A percentile compares a stretch with the other conserved stretches of the same genome.
phyloP scores from a whole-genome alignment of 78 protist genomes.

The Dictyostelium intermedium region DNA sequence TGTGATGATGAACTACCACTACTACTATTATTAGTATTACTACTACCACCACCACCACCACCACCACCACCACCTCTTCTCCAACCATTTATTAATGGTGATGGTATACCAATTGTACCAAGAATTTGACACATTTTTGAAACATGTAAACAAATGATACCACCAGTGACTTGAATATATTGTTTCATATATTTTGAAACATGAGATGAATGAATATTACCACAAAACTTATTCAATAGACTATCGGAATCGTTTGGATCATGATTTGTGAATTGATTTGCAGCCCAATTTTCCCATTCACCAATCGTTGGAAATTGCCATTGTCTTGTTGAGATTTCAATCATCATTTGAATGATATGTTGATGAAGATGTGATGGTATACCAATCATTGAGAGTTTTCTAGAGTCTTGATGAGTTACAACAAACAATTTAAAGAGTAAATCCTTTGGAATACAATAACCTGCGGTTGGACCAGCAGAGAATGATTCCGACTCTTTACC shows the following conservation, averaged over 20 bases:
- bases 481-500: constrained; percentile 50
- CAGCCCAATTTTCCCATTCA: constrained; percentile 80
- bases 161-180: constrained; percentile 48
- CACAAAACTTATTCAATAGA: background rate
- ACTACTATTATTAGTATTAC: too few relatives aligned
- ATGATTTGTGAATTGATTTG: background rate
- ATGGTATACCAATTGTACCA: constrained; percentile 57
- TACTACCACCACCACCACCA: background rate
- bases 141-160: constrained; percentile 30
- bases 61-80: constrained; percentile 13
- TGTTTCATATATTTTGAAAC: background rate
- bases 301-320: background rate
- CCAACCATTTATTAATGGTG: constrained; percentile 19
- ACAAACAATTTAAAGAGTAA: constrained; percentile 69
- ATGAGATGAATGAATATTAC: background rate
- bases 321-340: constrained; percentile 21
- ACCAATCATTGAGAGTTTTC: constrained; percentile 75
- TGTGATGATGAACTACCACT: background rate
- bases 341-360: constrained; percentile 3
- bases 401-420: constrained; percentile 66
- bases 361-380: constrained; percentile 63
- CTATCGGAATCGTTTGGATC: background rate
- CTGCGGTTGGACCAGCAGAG: constrained; percentile 72
- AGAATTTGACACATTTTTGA: constrained; percentile 57
- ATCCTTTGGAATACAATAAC: constrained; percentile 82